Evolutionary conservation across 768 basidiomycete species (phyloP).

Genomic region (Megacollybia marginata): DNA sequence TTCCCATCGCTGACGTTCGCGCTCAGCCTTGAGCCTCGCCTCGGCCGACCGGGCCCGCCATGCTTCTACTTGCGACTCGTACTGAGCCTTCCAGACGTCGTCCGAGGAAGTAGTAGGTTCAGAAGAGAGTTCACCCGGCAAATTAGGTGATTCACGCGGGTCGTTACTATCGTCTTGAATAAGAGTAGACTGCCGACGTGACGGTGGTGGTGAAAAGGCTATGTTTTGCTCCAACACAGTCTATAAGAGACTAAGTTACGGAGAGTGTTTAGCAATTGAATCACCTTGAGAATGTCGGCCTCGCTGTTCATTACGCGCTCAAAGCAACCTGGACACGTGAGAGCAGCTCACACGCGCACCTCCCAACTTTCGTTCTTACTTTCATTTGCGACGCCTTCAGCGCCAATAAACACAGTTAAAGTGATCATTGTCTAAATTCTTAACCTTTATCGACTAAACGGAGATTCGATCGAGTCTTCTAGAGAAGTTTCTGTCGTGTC

Average conservation of each 20-base stretch:
- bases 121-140: constrained; percentile 6
- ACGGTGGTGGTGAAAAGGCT: constrained; percentile 24
- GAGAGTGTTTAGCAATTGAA: neutral
- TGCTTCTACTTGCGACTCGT: constrained; percentile 56
- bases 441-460: too few species aligned
- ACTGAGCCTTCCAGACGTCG: constrained; percentile 58
- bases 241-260: constrained; percentile 6
- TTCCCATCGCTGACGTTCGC: constrained; percentile 68
- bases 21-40: constrained; percentile 69
- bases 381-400: too few species aligned
- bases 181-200: constrained; percentile 17
- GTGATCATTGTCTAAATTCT: neutral
- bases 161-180: neutral
- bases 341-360: neutral
- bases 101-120: constrained; percentile 16
- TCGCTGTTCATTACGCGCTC: neutral
- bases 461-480: too few species aligned
- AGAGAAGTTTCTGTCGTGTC: too few species aligned
- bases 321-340: neutral
- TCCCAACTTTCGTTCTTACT: neutral
- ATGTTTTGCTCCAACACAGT: constrained; percentile 15
- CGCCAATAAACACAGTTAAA: neutral
- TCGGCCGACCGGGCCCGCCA: constrained; percentile 73
- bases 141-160: constrained; percentile 1
- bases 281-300: constrained; percentile 14